These are phyloP conservation scores for Entomortierella parvispora DNA, from an alignment of 192 early-diverging fungal species.

Conservation along the genomic window DNA sequence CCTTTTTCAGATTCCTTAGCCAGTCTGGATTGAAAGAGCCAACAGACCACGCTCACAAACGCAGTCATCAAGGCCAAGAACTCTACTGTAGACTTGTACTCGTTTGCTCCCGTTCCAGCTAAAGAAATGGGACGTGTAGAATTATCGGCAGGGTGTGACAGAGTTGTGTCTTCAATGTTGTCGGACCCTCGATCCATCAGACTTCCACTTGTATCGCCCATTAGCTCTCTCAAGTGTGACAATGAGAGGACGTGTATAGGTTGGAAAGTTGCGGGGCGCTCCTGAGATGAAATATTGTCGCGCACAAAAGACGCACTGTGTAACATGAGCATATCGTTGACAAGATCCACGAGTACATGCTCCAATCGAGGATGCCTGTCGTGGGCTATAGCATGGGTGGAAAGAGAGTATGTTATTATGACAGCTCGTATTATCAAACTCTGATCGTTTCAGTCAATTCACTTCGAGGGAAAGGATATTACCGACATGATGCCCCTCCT, in stretches of 20 bases:
- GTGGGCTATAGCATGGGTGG: background rate
- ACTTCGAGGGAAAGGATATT: no score
- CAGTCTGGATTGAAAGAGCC: slow-evolving; percentile 30
- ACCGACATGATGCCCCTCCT: no score
- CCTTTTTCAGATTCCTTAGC: no score
- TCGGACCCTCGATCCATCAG: background rate
- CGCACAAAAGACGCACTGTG: slow-evolving; percentile 29
- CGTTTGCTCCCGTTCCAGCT: slow-evolving; percentile 22
- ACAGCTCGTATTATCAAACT: background rate
- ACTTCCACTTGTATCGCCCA: slow-evolving; percentile 1
- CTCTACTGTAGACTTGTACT: slow-evolving; percentile 48
- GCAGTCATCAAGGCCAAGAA: slow-evolving; percentile 52
- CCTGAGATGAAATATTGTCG: slow-evolving; percentile 41
- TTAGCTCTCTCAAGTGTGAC: slow-evolving; percentile 17
- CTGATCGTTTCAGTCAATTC: no score
- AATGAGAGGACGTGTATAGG: slow-evolving; percentile 23
- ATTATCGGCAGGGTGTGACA: no score
- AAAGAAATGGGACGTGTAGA: background rate
- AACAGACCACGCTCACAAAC: slow-evolving; percentile 59
- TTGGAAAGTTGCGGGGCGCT: slow-evolving; percentile 29
- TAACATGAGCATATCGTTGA: slow-evolving; percentile 36
- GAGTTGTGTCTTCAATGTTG: no score
- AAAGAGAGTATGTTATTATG: background rate
- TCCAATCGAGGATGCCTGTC: slow-evolving; percentile 28
- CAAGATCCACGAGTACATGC: slow-evolving; percentile 31